A percentile compares a stretch with the other conserved stretches of the same genome.
phyloP scores from a whole-genome alignment of 2,329 filamentous ascomycete genomes.

The Nothopassalora personata region DNA sequence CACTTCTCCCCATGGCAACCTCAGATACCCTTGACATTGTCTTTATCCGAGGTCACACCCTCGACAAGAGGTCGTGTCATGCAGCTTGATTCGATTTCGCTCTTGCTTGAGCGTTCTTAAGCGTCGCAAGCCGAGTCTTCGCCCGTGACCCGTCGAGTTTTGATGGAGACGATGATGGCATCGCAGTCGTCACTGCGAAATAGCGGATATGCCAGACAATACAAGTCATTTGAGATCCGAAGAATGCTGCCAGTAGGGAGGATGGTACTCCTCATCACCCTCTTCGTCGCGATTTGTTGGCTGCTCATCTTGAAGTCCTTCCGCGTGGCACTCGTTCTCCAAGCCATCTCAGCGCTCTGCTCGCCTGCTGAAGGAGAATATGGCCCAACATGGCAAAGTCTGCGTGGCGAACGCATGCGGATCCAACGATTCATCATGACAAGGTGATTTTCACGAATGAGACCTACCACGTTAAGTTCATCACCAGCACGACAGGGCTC shows the following conservation, averaged over 20 bases:
- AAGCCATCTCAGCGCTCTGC: not conserved
- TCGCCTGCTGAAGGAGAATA: not conserved
- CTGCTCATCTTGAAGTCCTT: not conserved
- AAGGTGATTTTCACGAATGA: conserved; percentile 12
- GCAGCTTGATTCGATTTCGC: not conserved
- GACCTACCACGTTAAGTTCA: conserved; percentile 35
- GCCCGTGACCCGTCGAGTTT: not conserved
- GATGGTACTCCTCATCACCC: no score
- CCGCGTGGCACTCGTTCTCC: not conserved
- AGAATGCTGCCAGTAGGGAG: not conserved
- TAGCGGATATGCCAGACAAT: not conserved
- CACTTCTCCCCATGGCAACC: no score
- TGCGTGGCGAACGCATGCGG: conserved; percentile 35
- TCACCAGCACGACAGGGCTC: conserved; percentile 47
- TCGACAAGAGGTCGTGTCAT: not conserved
- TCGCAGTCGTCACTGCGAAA: not conserved
- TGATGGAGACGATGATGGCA: not conserved
- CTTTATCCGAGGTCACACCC: not conserved
- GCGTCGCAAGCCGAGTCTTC: not conserved
- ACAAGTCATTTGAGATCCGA: not conserved
- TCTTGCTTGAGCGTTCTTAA: not conserved
- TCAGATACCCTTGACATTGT: no score
- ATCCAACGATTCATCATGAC: conserved; percentile 33
- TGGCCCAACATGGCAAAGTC: not conserved
- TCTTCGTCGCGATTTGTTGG: not conserved